Conservation (phyloP, 805 yeast genomes). For the Nakazawaea holstii region DNA sequence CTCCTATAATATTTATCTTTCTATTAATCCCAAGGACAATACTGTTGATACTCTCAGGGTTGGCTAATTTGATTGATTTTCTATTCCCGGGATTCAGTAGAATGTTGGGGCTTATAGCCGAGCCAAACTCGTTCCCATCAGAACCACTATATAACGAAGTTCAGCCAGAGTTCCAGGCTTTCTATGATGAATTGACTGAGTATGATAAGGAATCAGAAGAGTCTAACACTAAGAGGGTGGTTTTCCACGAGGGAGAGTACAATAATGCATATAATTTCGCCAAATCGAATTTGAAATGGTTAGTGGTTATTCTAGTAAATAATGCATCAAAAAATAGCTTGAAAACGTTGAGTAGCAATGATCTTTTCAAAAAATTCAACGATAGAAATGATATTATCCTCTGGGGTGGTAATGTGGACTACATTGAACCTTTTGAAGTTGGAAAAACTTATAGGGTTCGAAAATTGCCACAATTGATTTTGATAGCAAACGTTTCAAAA, state of each 20-base stretch:
- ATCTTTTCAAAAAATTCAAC: constrained; percentile 32
- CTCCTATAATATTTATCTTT: constrained; percentile 43
- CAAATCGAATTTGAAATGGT: constrained; percentile 39
- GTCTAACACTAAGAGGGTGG: constrained; percentile 14
- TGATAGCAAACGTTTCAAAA: constrained; percentile 52
- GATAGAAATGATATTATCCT: constrained; percentile 41
- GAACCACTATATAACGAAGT: constrained; percentile 20
- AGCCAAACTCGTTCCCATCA: constrained; percentile 26
- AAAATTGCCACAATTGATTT: constrained; percentile 49
- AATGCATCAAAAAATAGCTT: constrained; percentile 37
- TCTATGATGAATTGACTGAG: constrained; percentile 11
- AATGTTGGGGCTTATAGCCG: constrained; percentile 21
- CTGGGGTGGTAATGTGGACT: constrained; percentile 60
- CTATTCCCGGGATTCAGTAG: constrained; percentile 28
- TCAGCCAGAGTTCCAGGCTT: constrained; percentile 15
- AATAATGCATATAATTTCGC: constrained; percentile 36
- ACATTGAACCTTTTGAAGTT: constrained; percentile 62
- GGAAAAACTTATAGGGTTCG: constrained; percentile 49
- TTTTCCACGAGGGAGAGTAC: constrained; percentile 27
- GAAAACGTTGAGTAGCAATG: constrained; percentile 40
- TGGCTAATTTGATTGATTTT: constrained; percentile 27
- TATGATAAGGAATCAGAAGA: constrained; percentile 8
- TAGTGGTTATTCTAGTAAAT: constrained; percentile 49
- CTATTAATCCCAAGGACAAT: constrained; percentile 51
- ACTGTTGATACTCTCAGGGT: constrained; percentile 34